These are phyloP conservation scores for Puccinia triticina DNA, from an alignment of 1,284 basidiomycete genomes.

Conservation along the genomic window DNA sequence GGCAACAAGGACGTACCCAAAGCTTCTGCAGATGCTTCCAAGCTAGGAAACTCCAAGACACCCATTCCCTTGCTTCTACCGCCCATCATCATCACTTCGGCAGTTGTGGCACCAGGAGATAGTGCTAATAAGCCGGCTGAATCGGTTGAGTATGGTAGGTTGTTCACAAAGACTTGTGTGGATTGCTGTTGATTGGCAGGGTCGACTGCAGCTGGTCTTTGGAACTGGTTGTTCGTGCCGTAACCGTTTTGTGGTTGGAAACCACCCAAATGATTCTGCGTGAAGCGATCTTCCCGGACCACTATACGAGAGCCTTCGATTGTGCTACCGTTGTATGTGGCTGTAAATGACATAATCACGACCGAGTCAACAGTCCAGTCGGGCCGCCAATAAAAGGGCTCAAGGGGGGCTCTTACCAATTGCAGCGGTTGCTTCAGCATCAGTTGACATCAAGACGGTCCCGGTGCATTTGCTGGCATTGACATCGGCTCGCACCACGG, in stretches of 20 bases:
- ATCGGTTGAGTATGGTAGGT: slow-evolving; percentile 42
- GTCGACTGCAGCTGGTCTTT: slow-evolving; percentile 25
- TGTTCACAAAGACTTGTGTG: slow-evolving; percentile 51
- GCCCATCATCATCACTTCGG: slow-evolving; percentile 44
- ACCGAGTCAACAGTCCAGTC: neutral
- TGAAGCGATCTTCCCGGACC: slow-evolving; percentile 49
- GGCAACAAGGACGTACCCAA: slow-evolving; percentile 19
- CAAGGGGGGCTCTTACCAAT: slow-evolving; percentile 28
- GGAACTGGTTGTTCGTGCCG: neutral
- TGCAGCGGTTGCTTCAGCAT: slow-evolving; percentile 72
- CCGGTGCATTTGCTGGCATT: slow-evolving; percentile 91
- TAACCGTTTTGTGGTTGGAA: slow-evolving; percentile 16
- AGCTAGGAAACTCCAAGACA: slow-evolving; percentile 46
- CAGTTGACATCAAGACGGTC: slow-evolving; percentile 84
- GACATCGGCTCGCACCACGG: slow-evolving; percentile 90
- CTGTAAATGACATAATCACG: slow-evolving; percentile 5
- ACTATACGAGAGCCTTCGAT: slow-evolving; percentile 44
- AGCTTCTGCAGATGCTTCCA: slow-evolving; percentile 47
- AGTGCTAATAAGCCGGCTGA: slow-evolving; percentile 35
- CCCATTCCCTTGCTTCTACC: slow-evolving; percentile 52
- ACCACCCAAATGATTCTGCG: slow-evolving; percentile 12
- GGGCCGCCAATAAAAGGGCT: neutral
- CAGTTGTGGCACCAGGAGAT: slow-evolving; percentile 38
- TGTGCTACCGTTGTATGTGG: slow-evolving; percentile 45
- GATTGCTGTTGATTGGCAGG: slow-evolving; percentile 46